phyloP scores from a whole-genome alignment of 768 basidiomycete genomes.

The Tulasnella sp. region DNA sequence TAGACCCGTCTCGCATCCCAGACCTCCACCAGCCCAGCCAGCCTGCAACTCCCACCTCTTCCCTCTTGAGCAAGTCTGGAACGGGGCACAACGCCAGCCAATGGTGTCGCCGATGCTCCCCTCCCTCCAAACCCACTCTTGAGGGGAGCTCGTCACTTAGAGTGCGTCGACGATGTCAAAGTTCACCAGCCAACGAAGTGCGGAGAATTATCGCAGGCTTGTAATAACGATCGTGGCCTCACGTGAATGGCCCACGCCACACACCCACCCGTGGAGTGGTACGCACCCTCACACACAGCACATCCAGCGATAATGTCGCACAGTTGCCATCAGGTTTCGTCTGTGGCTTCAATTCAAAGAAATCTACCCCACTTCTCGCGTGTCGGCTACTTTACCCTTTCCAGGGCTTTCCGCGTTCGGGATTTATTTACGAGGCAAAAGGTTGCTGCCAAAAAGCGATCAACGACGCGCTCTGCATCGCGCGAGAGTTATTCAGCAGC shows the following conservation, averaged over 20 bases:
- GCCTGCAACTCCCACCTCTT: not conserved
- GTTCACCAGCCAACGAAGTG: not conserved
- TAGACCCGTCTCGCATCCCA: not conserved
- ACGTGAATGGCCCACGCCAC: slow-evolving; percentile 4
- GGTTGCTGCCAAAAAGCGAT: not conserved
- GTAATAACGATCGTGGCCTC: not conserved
- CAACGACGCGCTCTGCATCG: not conserved
- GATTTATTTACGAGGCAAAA: not conserved
- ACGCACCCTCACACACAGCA: not conserved
- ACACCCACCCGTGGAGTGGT: not conserved
- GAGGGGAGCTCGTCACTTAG: not conserved
- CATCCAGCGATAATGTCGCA: not conserved
- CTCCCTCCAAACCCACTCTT: not conserved
- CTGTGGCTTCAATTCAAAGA: not conserved
- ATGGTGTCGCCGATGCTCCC: not conserved
- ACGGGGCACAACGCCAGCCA: too few species aligned
- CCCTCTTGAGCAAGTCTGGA: not conserved
- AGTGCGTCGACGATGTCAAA: not conserved
- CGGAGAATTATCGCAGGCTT: not conserved
- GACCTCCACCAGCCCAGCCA: not conserved
- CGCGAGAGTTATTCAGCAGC: too few species aligned
- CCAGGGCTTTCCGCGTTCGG: not conserved
- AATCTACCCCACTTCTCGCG: too few species aligned
- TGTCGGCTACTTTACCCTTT: slow-evolving; percentile 1
- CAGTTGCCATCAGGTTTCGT: too few species aligned